Evolutionary conservation across 2,329 filamentous ascomycete species (phyloP).

Genomic region (Aspergillus sclerotialis): DNA sequence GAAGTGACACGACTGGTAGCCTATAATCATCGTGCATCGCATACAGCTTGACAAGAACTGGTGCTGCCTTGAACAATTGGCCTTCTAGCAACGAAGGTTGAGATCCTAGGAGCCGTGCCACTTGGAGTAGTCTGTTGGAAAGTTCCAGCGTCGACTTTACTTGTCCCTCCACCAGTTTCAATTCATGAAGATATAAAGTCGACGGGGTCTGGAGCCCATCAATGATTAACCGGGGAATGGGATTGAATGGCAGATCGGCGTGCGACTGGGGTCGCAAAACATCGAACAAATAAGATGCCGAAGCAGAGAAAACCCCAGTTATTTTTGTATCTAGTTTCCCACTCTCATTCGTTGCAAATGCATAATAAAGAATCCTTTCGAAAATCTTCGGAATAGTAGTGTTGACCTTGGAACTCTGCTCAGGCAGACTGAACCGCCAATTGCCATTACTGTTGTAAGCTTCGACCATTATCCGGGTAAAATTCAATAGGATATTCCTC

Average conservation of each 20-base stretch:
- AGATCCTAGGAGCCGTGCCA: conserved; percentile 57
- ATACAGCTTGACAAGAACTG: conserved; percentile 69
- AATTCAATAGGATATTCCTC: conserved; percentile 61
- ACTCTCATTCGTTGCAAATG: conserved; percentile 66
- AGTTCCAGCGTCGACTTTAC: conserved; percentile 60
- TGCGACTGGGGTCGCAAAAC: conserved; percentile 66
- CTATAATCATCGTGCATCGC: conserved; percentile 62
- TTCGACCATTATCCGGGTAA: conserved; percentile 70
- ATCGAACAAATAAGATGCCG: conserved; percentile 69
- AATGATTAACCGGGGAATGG: conserved; percentile 64
- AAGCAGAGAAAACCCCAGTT: conserved; percentile 59
- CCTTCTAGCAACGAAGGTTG: conserved; percentile 63
- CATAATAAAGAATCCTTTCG: conserved; percentile 62
- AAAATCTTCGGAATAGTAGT: conserved; percentile 62
- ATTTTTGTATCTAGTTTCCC: conserved; percentile 43
- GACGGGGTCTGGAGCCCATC: conserved; percentile 54
- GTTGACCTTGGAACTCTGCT: conserved; percentile 64
- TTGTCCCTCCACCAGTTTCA: conserved; percentile 54
- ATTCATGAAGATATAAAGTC: conserved; percentile 54
- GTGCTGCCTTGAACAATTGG: conserved; percentile 73
- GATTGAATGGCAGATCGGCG: conserved; percentile 67
- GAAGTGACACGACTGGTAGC: conserved; percentile 57
- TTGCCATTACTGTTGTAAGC: conserved; percentile 77
- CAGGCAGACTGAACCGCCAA: conserved; percentile 70
- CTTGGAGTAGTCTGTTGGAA: conserved; percentile 62